Base-by-base conservation (phyloP, 129 eudicot genomes). In the Scalesia atractyloides region DNA sequence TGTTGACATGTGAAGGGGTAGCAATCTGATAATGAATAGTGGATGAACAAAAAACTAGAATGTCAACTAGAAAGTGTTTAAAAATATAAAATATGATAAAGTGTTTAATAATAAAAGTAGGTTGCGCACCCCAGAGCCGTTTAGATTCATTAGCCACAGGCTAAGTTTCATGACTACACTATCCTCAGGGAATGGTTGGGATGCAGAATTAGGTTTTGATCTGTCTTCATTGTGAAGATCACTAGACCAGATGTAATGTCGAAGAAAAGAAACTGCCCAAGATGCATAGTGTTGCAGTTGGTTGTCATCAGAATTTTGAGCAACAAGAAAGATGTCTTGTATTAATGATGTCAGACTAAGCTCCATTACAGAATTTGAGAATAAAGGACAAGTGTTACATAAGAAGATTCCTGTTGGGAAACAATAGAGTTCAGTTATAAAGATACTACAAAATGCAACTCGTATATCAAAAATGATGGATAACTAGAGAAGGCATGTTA, bases 281-380 rank as follows among this genome's bases (percentile, higher is more conserved):
- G 97, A 86, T 52, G 97, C 99, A 80, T 83, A 73, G 44, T 84
- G 83, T 78, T 88, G 96, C 74, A 88, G 80, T 64, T 86, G 96
- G 26, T 76, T 78, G 56, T 88, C 97, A 77, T 83, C 84, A 60
- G 96, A 81, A 70, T 76, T 69, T 82, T 91, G 97, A 13, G 95
- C 88, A 79, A 84, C 86, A 68, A 90, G 97, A 85, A 95, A 90
- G 4, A 95, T 90, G 70, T 95, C 97, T 75, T 90, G 99, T 48
- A 88, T 63, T 62, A 82, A 46, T 41, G 86, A 80, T 26, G 86
- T 84, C 73, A 82, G 60, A 61, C 79, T 75, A 9, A 78, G 74
- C 87, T 88, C 99, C 84, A 90, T 74, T 19, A 54, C 83, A 63
- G 82, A 63, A 77, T 73, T 84, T 69, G 91, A 81, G 60, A 88